Percentiles rank a stretch among this genome's conserved stretches.
Conservation (phyloP, 176 grass and related monocot species). For the Juncus inflexus region DNA sequence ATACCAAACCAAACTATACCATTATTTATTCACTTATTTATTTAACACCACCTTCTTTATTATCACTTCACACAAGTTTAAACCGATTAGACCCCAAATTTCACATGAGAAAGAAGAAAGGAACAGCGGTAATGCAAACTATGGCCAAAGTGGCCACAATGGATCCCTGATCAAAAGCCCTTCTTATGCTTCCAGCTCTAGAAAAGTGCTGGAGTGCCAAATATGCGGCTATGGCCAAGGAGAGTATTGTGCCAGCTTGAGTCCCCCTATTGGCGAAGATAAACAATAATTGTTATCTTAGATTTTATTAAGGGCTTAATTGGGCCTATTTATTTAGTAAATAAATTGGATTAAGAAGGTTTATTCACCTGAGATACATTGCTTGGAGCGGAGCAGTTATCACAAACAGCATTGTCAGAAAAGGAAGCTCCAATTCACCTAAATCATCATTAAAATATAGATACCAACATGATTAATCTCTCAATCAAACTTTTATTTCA, state of each 20-base stretch:
- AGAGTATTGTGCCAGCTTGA: conserved; percentile 67
- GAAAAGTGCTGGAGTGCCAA: conserved; percentile 91
- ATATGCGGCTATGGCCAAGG: conserved; percentile 59
- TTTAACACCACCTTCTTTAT: too few relatives aligned
- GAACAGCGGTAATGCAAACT: conserved; percentile 38
- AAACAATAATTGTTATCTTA: background rate
- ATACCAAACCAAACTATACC: background rate
- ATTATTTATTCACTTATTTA: background rate
- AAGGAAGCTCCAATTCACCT: conserved; percentile 81
- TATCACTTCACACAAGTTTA: too few relatives aligned
- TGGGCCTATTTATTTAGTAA: too few relatives aligned
- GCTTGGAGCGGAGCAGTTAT: conserved; percentile 64
- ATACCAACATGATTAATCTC: conserved; percentile 8
- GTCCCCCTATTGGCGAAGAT: conserved; percentile 44
- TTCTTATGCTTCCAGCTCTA: conserved; percentile 47
- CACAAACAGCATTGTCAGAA: conserved; percentile 66
- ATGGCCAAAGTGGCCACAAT: conserved; percentile 73
- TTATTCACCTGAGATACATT: conserved; percentile 57
- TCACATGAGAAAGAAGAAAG: conserved; percentile 62
- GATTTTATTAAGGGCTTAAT: background rate
- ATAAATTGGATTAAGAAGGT: background rate
- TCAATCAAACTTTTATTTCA: background rate
- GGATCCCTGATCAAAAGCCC: conserved; percentile 63
- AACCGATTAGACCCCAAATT: too few relatives aligned
- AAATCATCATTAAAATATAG: conserved; percentile 25